These are phyloP conservation scores for Heterobasidion annosum DNA, from an alignment of 1,284 basidiomycete genomes.

Conservation along the genomic window DNA sequence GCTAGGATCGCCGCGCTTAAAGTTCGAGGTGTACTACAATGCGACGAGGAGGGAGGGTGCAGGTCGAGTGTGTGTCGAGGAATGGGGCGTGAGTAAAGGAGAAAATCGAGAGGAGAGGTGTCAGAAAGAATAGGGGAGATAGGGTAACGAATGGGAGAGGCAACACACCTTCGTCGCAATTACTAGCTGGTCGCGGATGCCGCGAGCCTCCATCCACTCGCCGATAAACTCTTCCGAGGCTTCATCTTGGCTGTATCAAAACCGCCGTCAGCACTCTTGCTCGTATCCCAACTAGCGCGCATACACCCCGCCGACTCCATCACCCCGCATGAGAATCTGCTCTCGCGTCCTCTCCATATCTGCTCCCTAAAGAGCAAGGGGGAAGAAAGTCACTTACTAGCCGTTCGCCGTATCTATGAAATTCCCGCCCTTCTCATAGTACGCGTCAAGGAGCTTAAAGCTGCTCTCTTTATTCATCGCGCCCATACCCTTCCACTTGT, in stretches of 20 bases:
- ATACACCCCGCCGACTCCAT: no score
- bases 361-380: no score
- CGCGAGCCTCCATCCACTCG: conserved; percentile 33
- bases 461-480: conserved; percentile 2
- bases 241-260: conserved; percentile 21
- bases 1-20: conserved; percentile 11
- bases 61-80: no score
- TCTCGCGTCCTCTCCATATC: no score
- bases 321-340: no score
- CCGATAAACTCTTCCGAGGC: conserved; percentile 32
- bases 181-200: conserved; percentile 35
- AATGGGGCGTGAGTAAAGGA: no score
- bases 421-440: conserved; percentile 1
- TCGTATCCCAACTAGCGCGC: no score
- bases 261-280: not conserved
- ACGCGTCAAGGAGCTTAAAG: conserved; percentile 3
- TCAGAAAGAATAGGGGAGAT: no score
- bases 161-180: conserved; percentile 32
- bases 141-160: not conserved
- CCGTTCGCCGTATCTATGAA: conserved; percentile 6
- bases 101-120: no score
- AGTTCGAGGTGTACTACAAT: conserved; percentile 18
- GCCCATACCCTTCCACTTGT: conserved; percentile 2
- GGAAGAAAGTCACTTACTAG: not conserved
- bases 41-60: conserved; percentile 27